Conservation (phyloP, 176 grass and related monocot genomes). For the Poa pratensis region DNA sequence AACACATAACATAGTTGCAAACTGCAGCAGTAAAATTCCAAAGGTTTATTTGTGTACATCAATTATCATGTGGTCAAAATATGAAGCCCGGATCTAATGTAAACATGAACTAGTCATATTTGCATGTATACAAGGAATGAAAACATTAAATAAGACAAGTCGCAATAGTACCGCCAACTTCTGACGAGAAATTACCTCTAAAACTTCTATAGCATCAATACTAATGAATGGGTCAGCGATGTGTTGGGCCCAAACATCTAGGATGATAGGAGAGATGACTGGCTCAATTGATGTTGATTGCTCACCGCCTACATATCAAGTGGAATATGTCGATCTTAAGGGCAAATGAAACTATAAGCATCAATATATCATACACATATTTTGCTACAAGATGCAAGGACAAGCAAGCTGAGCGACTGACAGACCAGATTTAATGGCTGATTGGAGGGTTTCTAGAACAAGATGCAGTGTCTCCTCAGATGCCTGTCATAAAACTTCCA, state of each 20-base stretch:
- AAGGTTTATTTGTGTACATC: neutral
- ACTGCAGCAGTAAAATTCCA: neutral
- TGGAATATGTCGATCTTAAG: slow-evolving; percentile 26
- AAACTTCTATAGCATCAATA: slow-evolving; percentile 84
- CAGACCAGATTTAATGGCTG: slow-evolving; percentile 76
- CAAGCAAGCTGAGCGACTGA: slow-evolving; percentile 18
- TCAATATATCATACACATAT: slow-evolving; percentile 4
- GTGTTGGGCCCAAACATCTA: slow-evolving; percentile 86
- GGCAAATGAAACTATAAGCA: slow-evolving; percentile 12
- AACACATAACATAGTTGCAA: slow-evolving; percentile 13
- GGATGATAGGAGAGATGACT: slow-evolving; percentile 80
- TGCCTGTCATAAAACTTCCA: slow-evolving; percentile 59
- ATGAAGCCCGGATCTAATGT: neutral
- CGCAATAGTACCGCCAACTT: neutral
- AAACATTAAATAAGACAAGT: neutral
- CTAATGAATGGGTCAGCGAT: slow-evolving; percentile 94
- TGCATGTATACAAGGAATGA: neutral
- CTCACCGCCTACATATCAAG: slow-evolving; percentile 61
- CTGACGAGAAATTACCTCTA: slow-evolving; percentile 71
- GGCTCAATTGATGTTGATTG: slow-evolving; percentile 78
- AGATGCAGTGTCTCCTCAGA: slow-evolving; percentile 97
- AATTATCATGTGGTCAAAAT: neutral
- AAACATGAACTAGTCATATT: neutral
- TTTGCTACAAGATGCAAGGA: slow-evolving; percentile 27
- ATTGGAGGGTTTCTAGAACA: slow-evolving; percentile 93